phyloP scores from a whole-genome alignment of 768 basidiomycete genomes.

The Auricularia sp. region DNA sequence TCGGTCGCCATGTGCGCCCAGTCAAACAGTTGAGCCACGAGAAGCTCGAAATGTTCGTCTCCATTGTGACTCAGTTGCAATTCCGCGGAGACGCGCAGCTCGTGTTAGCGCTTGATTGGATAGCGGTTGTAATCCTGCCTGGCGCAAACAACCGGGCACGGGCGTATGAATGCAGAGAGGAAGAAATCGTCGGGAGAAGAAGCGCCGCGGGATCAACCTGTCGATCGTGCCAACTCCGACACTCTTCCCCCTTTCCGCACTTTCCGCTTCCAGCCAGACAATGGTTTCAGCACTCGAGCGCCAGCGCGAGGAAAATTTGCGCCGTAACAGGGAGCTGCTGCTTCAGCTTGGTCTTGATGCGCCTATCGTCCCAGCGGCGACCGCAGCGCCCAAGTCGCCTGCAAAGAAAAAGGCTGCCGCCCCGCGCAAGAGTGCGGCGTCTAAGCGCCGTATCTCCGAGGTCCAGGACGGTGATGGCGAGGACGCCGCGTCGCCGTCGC shows the following conservation, averaged over 20 bases:
- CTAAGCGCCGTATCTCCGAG: slow-evolving; percentile 2
- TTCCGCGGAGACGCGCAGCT: no score
- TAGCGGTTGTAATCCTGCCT: no score
- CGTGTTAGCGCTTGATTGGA: no score
- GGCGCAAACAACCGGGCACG: no score
- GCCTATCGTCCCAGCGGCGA: neutral
- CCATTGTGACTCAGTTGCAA: no score
- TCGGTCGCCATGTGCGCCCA: no score
- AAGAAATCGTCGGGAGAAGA: no score
- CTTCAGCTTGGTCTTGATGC: slow-evolving; percentile 2
- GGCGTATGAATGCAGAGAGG: no score
- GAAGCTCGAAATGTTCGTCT: no score
- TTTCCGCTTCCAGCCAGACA: neutral
- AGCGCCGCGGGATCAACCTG: neutral
- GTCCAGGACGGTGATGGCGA: neutral
- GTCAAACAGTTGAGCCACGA: no score
- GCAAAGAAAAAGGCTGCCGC: neutral
- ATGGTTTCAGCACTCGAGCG: neutral
- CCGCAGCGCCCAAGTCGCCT: neutral
- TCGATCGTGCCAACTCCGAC: neutral
- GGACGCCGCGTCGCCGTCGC: neutral
- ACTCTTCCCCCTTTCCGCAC: neutral
- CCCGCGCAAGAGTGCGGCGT: neutral
- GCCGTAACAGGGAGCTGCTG: slow-evolving; percentile 4
- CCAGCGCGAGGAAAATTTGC: slow-evolving; percentile 3